A percentile compares a stretch with the other conserved stretches of the same genome.
Evolutionary conservation across 2,329 filamentous ascomycete species (phyloP).

Genomic region (Phoma sp.): DNA sequence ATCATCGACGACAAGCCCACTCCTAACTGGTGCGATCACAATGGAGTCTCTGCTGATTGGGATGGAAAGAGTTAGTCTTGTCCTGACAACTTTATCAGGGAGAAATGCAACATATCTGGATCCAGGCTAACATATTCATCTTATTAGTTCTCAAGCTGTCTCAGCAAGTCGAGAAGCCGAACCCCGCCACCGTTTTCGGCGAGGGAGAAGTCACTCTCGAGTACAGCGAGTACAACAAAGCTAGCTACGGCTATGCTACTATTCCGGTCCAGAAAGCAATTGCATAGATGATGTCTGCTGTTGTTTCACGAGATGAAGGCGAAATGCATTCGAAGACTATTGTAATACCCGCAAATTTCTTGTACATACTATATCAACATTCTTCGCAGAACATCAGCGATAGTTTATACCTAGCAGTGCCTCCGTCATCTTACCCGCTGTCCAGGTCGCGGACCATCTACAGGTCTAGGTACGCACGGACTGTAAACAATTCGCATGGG

Average conservation of each 20-base stretch:
- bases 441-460: no score
- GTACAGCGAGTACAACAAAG: neutral
- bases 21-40: slow-evolving; percentile 2
- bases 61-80: slow-evolving; percentile 7
- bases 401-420: no score
- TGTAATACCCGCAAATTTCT: no score
- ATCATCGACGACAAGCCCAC: neutral
- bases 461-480: no score
- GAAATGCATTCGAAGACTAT: no score
- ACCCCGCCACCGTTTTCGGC: slow-evolving; percentile 1
- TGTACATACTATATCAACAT: neutral
- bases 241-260: neutral
- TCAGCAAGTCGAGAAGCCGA: slow-evolving; percentile 1
- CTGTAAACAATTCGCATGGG: no score
- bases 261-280: neutral
- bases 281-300: neutral
- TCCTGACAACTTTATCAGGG: neutral
- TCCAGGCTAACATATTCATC: neutral
- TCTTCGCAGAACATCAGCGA: neutral
- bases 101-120: neutral
- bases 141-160: slow-evolving; percentile 2
- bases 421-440: no score
- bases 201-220: neutral
- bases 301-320: no score
- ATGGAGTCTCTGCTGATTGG: neutral